These are phyloP conservation scores for Tuber microsphaerosporum DNA, from an alignment of 495 filamentous ascomycete species.

Conservation along the genomic window DNA sequence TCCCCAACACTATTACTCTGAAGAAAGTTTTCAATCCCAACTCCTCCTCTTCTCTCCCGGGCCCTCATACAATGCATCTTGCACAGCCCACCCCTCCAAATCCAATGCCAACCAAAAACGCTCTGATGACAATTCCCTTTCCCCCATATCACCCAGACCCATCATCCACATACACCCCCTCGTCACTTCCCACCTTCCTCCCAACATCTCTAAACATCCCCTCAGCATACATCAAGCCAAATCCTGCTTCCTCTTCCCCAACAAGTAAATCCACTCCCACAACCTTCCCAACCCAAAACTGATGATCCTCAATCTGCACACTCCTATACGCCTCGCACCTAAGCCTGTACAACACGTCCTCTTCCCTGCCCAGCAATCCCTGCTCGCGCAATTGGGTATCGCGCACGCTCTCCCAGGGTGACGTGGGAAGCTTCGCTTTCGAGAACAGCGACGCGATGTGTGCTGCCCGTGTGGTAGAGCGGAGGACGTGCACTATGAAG, in stretches of 20 bases:
- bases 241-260: slow-evolving; percentile 16
- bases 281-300: slow-evolving; percentile 39
- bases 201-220: slow-evolving; percentile 32
- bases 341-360: slow-evolving; percentile 37
- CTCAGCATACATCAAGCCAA: slow-evolving; percentile 38
- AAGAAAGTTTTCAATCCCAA: background rate
- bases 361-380: slow-evolving; percentile 21
- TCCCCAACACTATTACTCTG: background rate
- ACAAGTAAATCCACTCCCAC: slow-evolving; percentile 25
- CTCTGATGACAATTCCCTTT: background rate
- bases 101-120: background rate
- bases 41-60: background rate
- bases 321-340: slow-evolving; percentile 25
- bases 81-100: background rate
- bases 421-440: slow-evolving; percentile 9
- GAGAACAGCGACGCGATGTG: slow-evolving; percentile 31
- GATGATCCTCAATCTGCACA: slow-evolving; percentile 36
- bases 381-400: background rate
- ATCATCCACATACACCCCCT: slow-evolving; percentile 24
- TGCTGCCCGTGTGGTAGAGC: slow-evolving; percentile 29
- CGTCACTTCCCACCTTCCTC: slow-evolving; percentile 16
- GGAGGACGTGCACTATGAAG: slow-evolving; percentile 35
- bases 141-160: slow-evolving; percentile 12
- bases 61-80: background rate
- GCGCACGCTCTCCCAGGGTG: slow-evolving; percentile 4